These are phyloP conservation scores for Colletotrichum viniferum DNA, from an alignment of 2,329 filamentous ascomycete species.

Conservation along the genomic window DNA sequence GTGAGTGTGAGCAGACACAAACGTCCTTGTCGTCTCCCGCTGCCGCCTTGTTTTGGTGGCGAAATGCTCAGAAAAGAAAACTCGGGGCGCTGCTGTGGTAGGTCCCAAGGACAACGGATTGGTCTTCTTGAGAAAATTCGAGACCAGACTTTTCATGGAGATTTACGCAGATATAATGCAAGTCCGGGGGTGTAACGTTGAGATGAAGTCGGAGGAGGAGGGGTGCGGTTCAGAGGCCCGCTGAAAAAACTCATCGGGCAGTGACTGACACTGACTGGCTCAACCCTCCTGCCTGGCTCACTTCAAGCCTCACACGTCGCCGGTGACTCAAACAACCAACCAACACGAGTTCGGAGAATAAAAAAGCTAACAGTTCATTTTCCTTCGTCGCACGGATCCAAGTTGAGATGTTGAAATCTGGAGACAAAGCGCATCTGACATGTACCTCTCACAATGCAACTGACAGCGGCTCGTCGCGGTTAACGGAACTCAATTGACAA, in stretches of 20 bases:
- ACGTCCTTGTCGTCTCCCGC: neutral
- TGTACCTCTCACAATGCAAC: neutral
- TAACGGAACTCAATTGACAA: neutral
- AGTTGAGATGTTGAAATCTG: neutral
- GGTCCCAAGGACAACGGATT: neutral
- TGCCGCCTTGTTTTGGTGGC: neutral
- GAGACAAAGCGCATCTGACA: neutral
- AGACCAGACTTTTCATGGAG: neutral
- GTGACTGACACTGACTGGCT: neutral
- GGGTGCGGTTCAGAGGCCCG: neutral
- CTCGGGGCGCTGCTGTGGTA: neutral
- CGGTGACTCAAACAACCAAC: neutral
- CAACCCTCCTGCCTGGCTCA: neutral
- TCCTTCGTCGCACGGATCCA: neutral
- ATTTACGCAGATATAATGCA: neutral
- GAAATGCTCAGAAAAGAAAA: neutral
- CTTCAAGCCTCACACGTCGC: neutral
- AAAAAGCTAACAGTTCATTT: neutral
- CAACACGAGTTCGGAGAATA: neutral
- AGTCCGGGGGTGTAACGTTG: neutral
- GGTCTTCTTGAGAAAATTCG: neutral
- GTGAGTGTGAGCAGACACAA: constrained; percentile 61
- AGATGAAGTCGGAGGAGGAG: constrained; percentile 34
- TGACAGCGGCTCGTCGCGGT: neutral
- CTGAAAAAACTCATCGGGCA: neutral